phyloP scores from a whole-genome alignment of 1,139 yeast species.

The Candida pseudoviswanathii region DNA sequence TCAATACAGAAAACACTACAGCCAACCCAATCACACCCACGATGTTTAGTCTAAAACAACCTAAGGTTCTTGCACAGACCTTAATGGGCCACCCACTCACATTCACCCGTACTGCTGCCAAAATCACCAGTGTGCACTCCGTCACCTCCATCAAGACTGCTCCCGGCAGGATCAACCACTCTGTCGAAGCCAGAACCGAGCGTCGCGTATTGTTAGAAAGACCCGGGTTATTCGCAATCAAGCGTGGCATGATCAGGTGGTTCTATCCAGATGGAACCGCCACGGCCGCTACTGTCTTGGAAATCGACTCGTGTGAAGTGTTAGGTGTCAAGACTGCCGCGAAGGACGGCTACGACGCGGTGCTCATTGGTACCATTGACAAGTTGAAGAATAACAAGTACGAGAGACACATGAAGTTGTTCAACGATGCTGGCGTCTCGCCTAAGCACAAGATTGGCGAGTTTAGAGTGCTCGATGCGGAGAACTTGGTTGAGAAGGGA shows the following conservation, averaged over 20 bases:
- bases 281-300: slow-evolving; percentile 80
- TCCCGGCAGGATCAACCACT: slow-evolving; percentile 52
- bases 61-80: neutral
- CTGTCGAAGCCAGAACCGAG: slow-evolving; percentile 56
- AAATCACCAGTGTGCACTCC: slow-evolving; percentile 55
- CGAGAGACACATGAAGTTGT: slow-evolving; percentile 67
- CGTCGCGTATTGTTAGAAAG: slow-evolving; percentile 73
- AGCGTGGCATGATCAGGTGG: slow-evolving; percentile 90
- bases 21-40: neutral
- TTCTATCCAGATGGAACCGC: slow-evolving; percentile 70
- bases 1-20: neutral
- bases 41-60: slow-evolving; percentile 7
- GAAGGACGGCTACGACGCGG: slow-evolving; percentile 80
- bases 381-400: slow-evolving; percentile 65
- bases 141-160: slow-evolving; percentile 48
- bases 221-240: slow-evolving; percentile 82
- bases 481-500: slow-evolving; percentile 75
- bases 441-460: slow-evolving; percentile 80
- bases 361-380: slow-evolving; percentile 84
- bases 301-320: slow-evolving; percentile 88
- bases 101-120: slow-evolving; percentile 40
- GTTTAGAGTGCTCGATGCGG: slow-evolving; percentile 69
- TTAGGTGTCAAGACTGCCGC: slow-evolving; percentile 66
- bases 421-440: slow-evolving; percentile 76
- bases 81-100: slow-evolving; percentile 1